Evolutionary conservation across 768 basidiomycete species (phyloP), one percentile per base, ranked within the genome.

Genomic region (Macrolepiota albuminosa): DNA sequence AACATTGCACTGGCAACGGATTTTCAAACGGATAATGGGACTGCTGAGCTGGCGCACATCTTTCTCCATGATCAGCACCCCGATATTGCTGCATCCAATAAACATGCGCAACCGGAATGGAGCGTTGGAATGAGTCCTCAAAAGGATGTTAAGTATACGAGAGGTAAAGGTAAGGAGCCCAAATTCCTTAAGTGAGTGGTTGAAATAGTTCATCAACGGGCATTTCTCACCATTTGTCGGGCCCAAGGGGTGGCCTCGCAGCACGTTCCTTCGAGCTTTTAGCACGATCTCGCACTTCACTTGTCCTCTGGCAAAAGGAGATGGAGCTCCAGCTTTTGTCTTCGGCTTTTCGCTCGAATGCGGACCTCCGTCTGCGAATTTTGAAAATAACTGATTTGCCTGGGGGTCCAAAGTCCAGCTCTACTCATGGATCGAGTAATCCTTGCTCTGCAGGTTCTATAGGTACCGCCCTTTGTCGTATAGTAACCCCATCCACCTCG

Each of bases 81-180:
- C 63, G 69, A 75, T 67, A 66, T 72, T 2, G 73, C 75, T 8
- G 63, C 68, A 13, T 56, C 59, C 1, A 63, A 63, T 43, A 58
- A 63, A 13, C 61, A 59, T 16, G 74, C 77, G 49, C 68, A 66
- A 2, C 76, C 75, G 1, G 72, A 73, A 11, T 77, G 83, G n/a
- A 86, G 84, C 1, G 64, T 88, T 42, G 77, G 77, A 60, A 65
- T 84, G 56, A 88, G 85, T 69, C 86, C 86, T 0, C 77, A 82
- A 63, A 87, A 86, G 70, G 58, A 57, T 37, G 29, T 53, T 2
- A 64, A 58, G 36, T 71, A 71, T 24, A 71, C 60, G 0, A 75
- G 73, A 51, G 74, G 73, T 16, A 79, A 77, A 66, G 75, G 72
- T 31, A 68, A 63, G 49, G 62, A 64, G 31, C 68, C 71, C 34